Percentiles rank a stretch among this genome's conserved stretches.
These are phyloP conservation scores for Malassezia sympodialis DNA, from an alignment of 1,284 basidiomycete genomes.

Conservation along the genomic window DNA sequence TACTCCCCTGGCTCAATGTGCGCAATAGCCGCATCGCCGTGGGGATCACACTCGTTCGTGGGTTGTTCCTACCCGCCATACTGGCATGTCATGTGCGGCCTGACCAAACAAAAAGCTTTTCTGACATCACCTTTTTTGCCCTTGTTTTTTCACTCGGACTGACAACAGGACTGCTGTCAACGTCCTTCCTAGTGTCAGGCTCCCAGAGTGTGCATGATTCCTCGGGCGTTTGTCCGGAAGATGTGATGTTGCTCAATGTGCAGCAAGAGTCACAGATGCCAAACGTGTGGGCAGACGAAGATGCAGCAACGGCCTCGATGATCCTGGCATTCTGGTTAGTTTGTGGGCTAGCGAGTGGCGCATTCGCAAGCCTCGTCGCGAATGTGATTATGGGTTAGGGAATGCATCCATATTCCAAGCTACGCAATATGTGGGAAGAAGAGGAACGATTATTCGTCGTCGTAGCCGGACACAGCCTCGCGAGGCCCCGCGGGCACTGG, in stretches of 20 bases:
- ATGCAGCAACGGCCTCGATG: slow-evolving; percentile 11
- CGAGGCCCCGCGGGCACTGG: slow-evolving; percentile 37
- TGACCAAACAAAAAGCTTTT: background rate
- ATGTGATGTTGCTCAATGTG: background rate
- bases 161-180: slow-evolving; percentile 22
- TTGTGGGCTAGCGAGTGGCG: slow-evolving; percentile 20
- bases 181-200: slow-evolving; percentile 21
- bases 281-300: background rate
- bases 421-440: background rate
- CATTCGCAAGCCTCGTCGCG: slow-evolving; percentile 13
- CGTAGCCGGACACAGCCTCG: slow-evolving; percentile 32
- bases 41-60: background rate
- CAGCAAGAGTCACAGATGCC: background rate
- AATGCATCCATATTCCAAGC: background rate
- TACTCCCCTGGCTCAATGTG: slow-evolving; percentile 12
- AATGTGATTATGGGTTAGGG: background rate
- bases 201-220: slow-evolving; percentile 5
- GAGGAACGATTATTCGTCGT: slow-evolving; percentile 25
- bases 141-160: slow-evolving; percentile 18
- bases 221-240: background rate
- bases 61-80: slow-evolving; percentile 19
- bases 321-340: slow-evolving; percentile 26
- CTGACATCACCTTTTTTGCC: slow-evolving; percentile 20
- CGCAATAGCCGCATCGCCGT: slow-evolving; percentile 1
- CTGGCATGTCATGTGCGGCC: slow-evolving; percentile 17